Conservation (phyloP, 768 basidiomycete genomes). For the Agrocybe chaxingu region DNA sequence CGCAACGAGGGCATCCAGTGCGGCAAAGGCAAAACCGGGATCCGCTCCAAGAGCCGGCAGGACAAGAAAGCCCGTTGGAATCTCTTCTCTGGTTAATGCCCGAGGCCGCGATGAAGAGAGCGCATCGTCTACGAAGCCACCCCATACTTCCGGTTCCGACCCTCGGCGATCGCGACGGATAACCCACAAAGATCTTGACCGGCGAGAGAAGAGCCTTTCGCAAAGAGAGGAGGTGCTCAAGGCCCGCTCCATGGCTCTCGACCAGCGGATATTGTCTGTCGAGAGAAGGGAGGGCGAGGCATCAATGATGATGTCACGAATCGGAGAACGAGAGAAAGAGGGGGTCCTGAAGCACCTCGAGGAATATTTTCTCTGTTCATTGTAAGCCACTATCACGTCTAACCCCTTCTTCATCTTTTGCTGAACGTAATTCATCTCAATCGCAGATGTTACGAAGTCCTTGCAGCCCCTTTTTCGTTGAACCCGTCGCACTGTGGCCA, state of each 20-base stretch:
- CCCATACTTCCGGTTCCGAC: constrained; percentile 21
- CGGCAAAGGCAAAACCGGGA: constrained; percentile 13
- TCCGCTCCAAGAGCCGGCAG: constrained; percentile 14
- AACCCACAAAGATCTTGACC: constrained; percentile 34
- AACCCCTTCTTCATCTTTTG: background rate
- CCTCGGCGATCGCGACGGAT: constrained; percentile 37
- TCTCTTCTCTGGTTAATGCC: constrained; percentile 12
- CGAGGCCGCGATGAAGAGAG: constrained; percentile 14
- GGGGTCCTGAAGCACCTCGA: constrained; percentile 50
- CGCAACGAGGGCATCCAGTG: constrained; percentile 17
- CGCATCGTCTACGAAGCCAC: constrained; percentile 13
- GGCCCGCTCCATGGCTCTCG: constrained; percentile 32
- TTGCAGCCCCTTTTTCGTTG: constrained; percentile 59
- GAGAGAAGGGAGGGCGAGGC: constrained; percentile 41
- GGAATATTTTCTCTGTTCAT: constrained; percentile 61
- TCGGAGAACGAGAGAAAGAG: constrained; percentile 38
- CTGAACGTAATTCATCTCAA: background rate
- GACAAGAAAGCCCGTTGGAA: constrained; percentile 14
- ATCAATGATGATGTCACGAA: constrained; percentile 33
- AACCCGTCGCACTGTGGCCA: constrained; percentile 60
- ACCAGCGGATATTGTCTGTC: constrained; percentile 36
- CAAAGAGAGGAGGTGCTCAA: constrained; percentile 38
- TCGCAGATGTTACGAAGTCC: constrained; percentile 60
- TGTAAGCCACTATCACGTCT: constrained; percentile 37
- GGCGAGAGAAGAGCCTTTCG: constrained; percentile 33